Percentiles rank a stretch among this genome's conserved stretches.
These are phyloP conservation scores for Botryotinia calthae DNA, from an alignment of 2,329 filamentous ascomycete genomes.

Conservation along the genomic window DNA sequence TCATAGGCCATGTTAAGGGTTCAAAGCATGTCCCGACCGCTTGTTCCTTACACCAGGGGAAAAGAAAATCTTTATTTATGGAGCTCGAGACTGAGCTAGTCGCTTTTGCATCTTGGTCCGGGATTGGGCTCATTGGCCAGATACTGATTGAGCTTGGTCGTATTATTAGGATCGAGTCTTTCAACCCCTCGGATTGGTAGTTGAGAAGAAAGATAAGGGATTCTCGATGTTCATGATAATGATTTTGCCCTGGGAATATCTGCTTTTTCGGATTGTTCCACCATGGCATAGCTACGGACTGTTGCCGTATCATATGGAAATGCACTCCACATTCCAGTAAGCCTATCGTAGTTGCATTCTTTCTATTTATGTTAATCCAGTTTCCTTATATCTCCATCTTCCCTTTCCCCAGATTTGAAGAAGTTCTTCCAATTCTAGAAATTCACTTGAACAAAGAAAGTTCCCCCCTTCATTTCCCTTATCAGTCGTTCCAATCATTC, in stretches of 20 bases:
- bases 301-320: neutral
- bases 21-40: neutral
- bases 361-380: neutral
- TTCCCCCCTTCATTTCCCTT: conserved; percentile 16
- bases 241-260: neutral
- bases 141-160: neutral
- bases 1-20: conserved; percentile 11
- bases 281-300: neutral
- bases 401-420: conserved; percentile 1
- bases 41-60: neutral
- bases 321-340: conserved; percentile 18
- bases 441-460: conserved; percentile 9
- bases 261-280: neutral
- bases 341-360: conserved; percentile 11
- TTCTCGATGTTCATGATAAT: neutral
- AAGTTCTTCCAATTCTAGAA: neutral
- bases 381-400: neutral
- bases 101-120: neutral
- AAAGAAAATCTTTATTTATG: conserved; percentile 1
- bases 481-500: conserved; percentile 9
- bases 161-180: neutral
- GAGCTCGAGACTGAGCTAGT: neutral
- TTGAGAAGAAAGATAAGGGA: conserved; percentile 11
- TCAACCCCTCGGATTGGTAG: conserved; percentile 1
- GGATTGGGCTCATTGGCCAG: neutral